These are phyloP conservation scores for Russula sp. DNA, from an alignment of 768 basidiomycete genomes.

Conservation along the genomic window DNA sequence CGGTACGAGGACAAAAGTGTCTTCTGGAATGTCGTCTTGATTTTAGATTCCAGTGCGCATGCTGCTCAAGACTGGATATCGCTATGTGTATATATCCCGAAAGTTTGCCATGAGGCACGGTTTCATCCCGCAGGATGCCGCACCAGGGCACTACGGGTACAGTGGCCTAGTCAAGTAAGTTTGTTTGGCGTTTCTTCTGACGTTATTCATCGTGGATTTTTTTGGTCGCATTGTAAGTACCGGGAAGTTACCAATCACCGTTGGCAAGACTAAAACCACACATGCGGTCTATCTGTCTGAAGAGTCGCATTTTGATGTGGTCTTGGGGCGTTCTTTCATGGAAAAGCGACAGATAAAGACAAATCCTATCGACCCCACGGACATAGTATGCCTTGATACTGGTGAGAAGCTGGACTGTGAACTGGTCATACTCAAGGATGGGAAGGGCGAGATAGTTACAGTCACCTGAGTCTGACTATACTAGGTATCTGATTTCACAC, in stretches of 20 bases:
- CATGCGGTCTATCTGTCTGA: slow-evolving; percentile 83
- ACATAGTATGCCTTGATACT: slow-evolving; percentile 87
- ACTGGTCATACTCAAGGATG: slow-evolving; percentile 87
- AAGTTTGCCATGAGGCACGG: slow-evolving; percentile 86
- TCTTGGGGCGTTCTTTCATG: slow-evolving; percentile 84
- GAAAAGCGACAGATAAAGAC: slow-evolving; percentile 76
- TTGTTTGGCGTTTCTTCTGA: slow-evolving; percentile 5
- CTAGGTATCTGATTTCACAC: not conserved
- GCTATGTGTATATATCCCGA: slow-evolving; percentile 93
- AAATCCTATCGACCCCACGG: slow-evolving; percentile 80
- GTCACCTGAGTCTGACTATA: slow-evolving; percentile 61
- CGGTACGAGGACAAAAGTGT: slow-evolving; percentile 47
- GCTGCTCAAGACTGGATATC: slow-evolving; percentile 88
- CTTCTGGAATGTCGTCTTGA: slow-evolving; percentile 1
- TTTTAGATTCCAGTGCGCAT: slow-evolving; percentile 63
- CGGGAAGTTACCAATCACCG: slow-evolving; percentile 83
- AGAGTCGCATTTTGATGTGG: slow-evolving; percentile 93
- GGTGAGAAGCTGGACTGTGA: slow-evolving; percentile 92
- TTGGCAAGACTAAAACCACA: slow-evolving; percentile 41
- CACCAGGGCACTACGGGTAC: slow-evolving; percentile 93
- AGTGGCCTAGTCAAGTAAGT: slow-evolving; percentile 69
- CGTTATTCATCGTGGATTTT: not conserved
- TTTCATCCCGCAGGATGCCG: slow-evolving; percentile 83
- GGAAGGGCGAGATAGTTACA: slow-evolving; percentile 84
- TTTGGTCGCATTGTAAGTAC: slow-evolving; percentile 41